A percentile compares a stretch with the other conserved stretches of the same genome.
These are phyloP conservation scores for Ilyonectria robusta DNA, from an alignment of 2,329 filamentous ascomycete species.

Conservation along the genomic window DNA sequence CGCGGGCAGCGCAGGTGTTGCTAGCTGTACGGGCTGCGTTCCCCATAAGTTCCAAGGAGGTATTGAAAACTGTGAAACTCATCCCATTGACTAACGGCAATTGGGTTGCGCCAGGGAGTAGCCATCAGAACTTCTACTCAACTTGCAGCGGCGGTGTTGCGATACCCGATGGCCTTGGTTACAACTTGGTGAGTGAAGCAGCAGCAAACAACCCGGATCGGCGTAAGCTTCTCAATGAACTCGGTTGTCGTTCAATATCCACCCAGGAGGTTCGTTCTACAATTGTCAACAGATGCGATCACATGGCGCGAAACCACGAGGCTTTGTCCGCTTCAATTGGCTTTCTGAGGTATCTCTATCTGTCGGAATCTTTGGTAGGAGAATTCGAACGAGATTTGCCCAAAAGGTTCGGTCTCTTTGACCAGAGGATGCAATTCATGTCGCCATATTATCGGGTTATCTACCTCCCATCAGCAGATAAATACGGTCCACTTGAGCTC, in stretches of 20 bases:
- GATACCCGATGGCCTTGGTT: constrained; percentile 28
- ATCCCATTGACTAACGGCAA: constrained; percentile 33
- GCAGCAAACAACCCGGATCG: constrained; percentile 31
- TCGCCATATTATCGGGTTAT: constrained; percentile 7
- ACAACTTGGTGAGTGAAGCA: constrained; percentile 28
- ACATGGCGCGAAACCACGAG: neutral
- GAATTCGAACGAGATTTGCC: neutral
- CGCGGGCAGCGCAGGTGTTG: constrained; percentile 34
- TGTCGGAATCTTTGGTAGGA: constrained; percentile 27
- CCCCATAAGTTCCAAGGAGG: neutral
- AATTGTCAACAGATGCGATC: constrained; percentile 20
- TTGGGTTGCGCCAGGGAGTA: constrained; percentile 32
- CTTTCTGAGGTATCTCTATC: constrained; percentile 38
- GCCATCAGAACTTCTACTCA: constrained; percentile 27
- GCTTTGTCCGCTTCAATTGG: constrained; percentile 19
- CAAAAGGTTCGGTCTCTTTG: constrained; percentile 19
- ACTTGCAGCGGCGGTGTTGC: constrained; percentile 18
- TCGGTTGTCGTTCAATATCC: constrained; percentile 32
- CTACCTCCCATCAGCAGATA: constrained; percentile 33
- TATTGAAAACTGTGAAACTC: constrained; percentile 23
- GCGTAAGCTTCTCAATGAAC: constrained; percentile 28
- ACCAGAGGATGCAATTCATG: constrained; percentile 11
- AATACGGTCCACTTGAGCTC: constrained; percentile 27
- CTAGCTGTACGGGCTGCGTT: neutral
- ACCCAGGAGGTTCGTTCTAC: constrained; percentile 25